Base-by-base conservation (phyloP, 768 basidiomycete species). In the Lentinula lateritia region DNA sequence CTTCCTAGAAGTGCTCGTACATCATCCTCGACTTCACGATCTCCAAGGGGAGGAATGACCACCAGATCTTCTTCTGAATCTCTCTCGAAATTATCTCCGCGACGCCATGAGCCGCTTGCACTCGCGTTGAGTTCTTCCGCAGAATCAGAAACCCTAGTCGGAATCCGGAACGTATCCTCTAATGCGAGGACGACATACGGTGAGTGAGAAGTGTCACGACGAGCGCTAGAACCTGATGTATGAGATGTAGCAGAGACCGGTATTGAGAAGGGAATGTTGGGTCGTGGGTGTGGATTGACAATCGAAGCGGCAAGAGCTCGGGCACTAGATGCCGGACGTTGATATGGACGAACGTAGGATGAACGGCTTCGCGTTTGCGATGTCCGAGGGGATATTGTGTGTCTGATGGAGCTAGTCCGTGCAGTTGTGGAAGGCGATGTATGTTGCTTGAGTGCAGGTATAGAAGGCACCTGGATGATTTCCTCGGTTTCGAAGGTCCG, bases 401-500 rank as follows among this genome's bases (percentile, higher is more conserved):
- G 38, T 45, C 57, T 52, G 50, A 46, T 55, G 50, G 58, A 53
- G 54, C 54, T 48, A 38, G 59, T 55, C 63, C 38, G 34, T 58
- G 57, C 56, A 65, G 60, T 52, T 57, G 43, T 60, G 48, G 42
- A 61, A 43, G 28, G 48, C 38, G n/a, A 50, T 18, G 35, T 52
- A 28, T n/a, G 62, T 23, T 18, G 64, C 39, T 54, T 55, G 18
- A 42, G 38, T 6, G 64, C 28, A 52, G 57, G 16, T 12, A 45
- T 39, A 57, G 57, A 59, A 23, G 62, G 63, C n/a, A 60, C 55
- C 53, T 78, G 82, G 18, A 92, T 71, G 16, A 88, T 79, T 62
- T 91, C 86, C 63, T 90, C 87, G 6, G 82, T 83, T 68, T 93
- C 87, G 66, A 95, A 95, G 0, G 92, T 95, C 50, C 86, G 81